These are phyloP conservation scores for Eucalyptus virginea DNA, from an alignment of 345 rosid species.

Conservation along the genomic window DNA sequence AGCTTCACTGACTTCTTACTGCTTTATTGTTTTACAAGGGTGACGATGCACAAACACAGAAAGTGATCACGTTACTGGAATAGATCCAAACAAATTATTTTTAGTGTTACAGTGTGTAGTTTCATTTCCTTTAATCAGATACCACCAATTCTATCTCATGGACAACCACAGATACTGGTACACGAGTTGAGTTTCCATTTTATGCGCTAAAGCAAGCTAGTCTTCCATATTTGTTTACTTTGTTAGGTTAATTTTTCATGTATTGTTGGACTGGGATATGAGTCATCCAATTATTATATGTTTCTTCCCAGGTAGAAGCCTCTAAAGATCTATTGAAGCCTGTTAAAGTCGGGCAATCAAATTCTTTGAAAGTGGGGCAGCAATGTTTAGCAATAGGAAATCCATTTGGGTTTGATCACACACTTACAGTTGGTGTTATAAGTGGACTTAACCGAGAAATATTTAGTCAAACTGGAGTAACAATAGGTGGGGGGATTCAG, in stretches of 20 bases:
- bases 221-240: background rate
- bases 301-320: conserved; percentile 64
- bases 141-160: background rate
- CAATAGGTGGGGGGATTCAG: conserved; percentile 94
- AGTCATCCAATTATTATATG: background rate
- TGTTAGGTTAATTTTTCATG: background rate
- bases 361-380: conserved; percentile 79
- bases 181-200: background rate
- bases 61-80: background rate
- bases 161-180: background rate
- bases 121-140: background rate
- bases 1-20: background rate
- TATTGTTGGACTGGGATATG: background rate
- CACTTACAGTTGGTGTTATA: conserved; percentile 87
- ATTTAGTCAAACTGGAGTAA: conserved; percentile 85
- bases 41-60: background rate
- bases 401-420: conserved; percentile 97
- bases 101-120: background rate
- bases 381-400: conserved; percentile 94
- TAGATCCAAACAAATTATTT: background rate
- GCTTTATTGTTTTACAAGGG: background rate
- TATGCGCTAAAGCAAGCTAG: background rate
- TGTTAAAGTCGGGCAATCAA: conserved; percentile 65
- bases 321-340: conserved; percentile 67
- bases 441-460: conserved; percentile 92